These are phyloP conservation scores for Geotrichum europaeum DNA, from an alignment of 1,139 yeast species.

Conservation along the genomic window DNA sequence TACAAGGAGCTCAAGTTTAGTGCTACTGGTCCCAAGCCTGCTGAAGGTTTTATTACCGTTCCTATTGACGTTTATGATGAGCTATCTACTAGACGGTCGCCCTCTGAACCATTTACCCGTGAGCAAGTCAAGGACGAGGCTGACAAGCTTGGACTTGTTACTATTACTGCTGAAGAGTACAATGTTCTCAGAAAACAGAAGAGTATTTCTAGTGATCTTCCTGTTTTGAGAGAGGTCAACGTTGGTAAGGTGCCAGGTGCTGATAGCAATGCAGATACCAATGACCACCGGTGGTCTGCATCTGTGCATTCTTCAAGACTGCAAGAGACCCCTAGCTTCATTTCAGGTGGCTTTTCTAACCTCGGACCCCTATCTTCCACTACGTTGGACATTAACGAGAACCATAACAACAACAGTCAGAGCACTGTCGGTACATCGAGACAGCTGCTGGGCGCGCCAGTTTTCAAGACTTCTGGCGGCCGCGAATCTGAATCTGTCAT, in stretches of 20 bases:
- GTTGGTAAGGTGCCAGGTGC: slow-evolving; percentile 18
- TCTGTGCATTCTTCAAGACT: slow-evolving; percentile 8
- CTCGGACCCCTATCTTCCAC: background rate
- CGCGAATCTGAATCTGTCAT: background rate
- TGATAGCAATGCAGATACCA: background rate
- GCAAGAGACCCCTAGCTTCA: slow-evolving; percentile 1
- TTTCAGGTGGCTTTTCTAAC: background rate
- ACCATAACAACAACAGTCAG: background rate
- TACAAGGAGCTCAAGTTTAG: slow-evolving; percentile 15
- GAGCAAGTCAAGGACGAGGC: slow-evolving; percentile 22
- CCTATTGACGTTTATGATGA: slow-evolving; percentile 23
- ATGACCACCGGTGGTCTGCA: slow-evolving; percentile 5
- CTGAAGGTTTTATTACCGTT: slow-evolving; percentile 25
- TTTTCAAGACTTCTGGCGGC: background rate
- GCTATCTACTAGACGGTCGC: slow-evolving; percentile 21
- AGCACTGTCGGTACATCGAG: background rate
- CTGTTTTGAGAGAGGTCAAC: slow-evolving; percentile 17
- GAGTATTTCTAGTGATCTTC: slow-evolving; percentile 12
- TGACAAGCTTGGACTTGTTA: slow-evolving; percentile 37
- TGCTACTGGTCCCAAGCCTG: background rate
- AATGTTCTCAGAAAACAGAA: slow-evolving; percentile 22
- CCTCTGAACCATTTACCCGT: slow-evolving; percentile 16
- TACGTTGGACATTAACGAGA: background rate
- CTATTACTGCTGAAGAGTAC: slow-evolving; percentile 33
- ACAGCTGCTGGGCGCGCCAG: slow-evolving; percentile 1